These are phyloP conservation scores for Karstenula rhodostoma DNA, from an alignment of 2,329 filamentous ascomycete genomes.

Conservation along the genomic window DNA sequence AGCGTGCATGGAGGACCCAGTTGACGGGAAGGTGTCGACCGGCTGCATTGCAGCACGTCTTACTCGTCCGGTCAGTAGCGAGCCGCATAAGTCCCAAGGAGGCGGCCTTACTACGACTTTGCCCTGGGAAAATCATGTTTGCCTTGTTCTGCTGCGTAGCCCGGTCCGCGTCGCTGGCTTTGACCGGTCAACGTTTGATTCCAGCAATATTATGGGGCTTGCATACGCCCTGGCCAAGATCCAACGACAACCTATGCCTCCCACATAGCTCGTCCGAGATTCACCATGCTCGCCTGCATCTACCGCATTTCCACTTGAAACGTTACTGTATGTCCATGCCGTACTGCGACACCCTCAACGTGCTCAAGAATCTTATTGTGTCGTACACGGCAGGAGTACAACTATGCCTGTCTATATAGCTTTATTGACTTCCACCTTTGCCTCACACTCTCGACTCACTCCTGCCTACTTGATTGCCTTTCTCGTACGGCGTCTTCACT, in stretches of 20 bases:
- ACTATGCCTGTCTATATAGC: conserved; percentile 16
- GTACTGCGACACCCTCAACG: conserved; percentile 1
- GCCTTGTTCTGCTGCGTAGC: conserved; percentile 19
- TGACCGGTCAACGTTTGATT: conserved; percentile 17
- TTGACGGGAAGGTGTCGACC: conserved; percentile 8
- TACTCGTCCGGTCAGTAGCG: conserved; percentile 17
- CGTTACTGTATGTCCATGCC: conserved; percentile 1
- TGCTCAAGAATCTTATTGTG: neutral
- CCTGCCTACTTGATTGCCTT: neutral
- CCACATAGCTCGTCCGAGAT: neutral
- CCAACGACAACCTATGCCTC: conserved; percentile 17
- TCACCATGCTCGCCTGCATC: conserved; percentile 4
- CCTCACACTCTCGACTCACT: neutral
- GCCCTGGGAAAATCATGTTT: conserved; percentile 15
- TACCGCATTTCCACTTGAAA: conserved; percentile 4
- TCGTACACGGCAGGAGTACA: conserved; percentile 8
- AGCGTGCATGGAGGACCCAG: conserved; percentile 18
- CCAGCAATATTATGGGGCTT: conserved; percentile 22
- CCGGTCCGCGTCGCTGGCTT: conserved; percentile 14
- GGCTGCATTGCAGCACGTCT: conserved; percentile 5
- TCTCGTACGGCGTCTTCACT: neutral
- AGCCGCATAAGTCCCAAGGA: conserved; percentile 12
- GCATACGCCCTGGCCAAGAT: conserved; percentile 10
- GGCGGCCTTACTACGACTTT: conserved; percentile 2
- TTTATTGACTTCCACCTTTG: neutral